phyloP scores from a whole-genome alignment of 73 alveolate species.

The Paramecium sexaurelia region DNA sequence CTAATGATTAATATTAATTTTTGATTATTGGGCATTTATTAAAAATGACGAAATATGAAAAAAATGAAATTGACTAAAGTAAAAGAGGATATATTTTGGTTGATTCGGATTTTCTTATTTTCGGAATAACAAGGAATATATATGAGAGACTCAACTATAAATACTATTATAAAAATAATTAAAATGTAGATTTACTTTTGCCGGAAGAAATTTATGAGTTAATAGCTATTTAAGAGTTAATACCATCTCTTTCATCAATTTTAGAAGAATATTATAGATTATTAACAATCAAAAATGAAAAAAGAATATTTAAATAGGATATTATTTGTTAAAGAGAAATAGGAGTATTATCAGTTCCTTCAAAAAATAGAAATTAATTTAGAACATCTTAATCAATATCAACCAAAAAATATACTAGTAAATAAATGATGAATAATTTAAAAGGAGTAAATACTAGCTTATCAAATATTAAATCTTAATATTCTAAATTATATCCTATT shows the following conservation, averaged over 20 bases:
- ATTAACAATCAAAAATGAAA: neutral
- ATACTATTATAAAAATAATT: neutral
- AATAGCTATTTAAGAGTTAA: neutral
- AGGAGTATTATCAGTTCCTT: neutral
- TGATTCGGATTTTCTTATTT: neutral
- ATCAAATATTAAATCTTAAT: neutral
- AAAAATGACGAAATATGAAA: neutral
- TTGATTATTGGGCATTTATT: neutral
- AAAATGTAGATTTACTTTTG: neutral
- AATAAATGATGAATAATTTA: neutral
- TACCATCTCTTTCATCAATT: neutral
- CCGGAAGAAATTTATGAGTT: neutral
- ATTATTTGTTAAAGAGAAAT: neutral
- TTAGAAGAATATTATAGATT: neutral
- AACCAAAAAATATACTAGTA: neutral
- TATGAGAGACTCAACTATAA: neutral
- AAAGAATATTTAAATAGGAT: neutral
- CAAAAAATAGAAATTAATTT: neutral
- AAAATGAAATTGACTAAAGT: neutral
- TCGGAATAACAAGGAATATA: neutral
- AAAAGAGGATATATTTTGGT: conserved; percentile 9
- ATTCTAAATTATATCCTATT: neutral
- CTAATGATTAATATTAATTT: neutral
- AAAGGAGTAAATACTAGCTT: neutral
- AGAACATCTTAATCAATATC: neutral